Base-by-base conservation (phyloP, 2,329 filamentous ascomycete genomes). In the Diaporthe sp. region DNA sequence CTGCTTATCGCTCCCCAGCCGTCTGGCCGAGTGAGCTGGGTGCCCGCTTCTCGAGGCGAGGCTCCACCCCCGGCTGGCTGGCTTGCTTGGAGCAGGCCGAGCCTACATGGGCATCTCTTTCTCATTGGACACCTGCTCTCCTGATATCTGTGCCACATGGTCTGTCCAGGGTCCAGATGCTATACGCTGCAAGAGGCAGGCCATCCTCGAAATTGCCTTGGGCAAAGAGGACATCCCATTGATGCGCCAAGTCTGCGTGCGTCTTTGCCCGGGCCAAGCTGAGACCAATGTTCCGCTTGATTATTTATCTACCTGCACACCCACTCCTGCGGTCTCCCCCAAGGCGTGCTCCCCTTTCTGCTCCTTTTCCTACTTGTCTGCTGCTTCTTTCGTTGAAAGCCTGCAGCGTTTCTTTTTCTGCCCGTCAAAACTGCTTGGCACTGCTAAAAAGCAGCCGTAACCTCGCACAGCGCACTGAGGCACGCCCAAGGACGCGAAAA, bases 401-500 rank as follows among this genome's bases (percentile, higher is more conserved):
- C 47, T 68, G 63, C 32, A 53, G 44, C 25, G 4, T 27, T 68
- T 51, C n/a, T 51, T 68, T 53, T 66, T 22, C 47, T 68, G 9
- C 47, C 47, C 35, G 63, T 30, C 63, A 27, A 4, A 4, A 32
- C 32, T 27, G 51, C 47, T 37, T 53, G 63, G 51, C 47, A 68
- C 63, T 39, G 63, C 47, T 53, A n/a, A 53, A 42, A 39, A 68
- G 47, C n/a, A 68, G 63, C 17, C 10, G 37, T 25, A n/a, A 13
- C 32, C 30, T 13, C 19, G 53, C 25, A 39, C 32, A 68, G 22
- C 32, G 19, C 13, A 50, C 9, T 15, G 30, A 39, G 15, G 12
- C 47, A 25, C 30, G 15, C 44, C 17, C 10, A 10, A 50, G 47
- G n/a, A 51, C 63, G 22, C 32, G 25, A 66, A 74, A 13, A 84